Percentiles rank a stretch among this genome's conserved stretches.
phyloP scores from a whole-genome alignment of 108 stramenopile species.

The Mediolabrus comicus region DNA sequence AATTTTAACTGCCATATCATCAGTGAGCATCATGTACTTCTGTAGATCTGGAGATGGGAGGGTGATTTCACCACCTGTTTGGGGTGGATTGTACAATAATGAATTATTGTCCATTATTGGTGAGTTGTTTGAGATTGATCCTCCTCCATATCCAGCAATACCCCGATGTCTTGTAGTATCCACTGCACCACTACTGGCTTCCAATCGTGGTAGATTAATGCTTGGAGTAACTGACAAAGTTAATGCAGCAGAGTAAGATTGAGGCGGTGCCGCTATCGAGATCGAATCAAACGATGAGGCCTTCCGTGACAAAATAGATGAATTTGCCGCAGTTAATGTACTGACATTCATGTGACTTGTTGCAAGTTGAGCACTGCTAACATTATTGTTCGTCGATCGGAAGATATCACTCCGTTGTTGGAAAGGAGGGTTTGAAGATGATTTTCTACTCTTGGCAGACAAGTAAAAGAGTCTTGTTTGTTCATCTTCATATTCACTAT shows the following conservation, averaged over 20 bases:
- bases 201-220: background rate
- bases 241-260: no score
- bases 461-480: background rate
- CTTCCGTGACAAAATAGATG: background rate
- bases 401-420: background rate
- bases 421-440: background rate
- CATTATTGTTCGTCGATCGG: no score
- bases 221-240: background rate
- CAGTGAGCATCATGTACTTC: slow-evolving; percentile 55
- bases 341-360: background rate
- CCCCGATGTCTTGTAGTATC: background rate
- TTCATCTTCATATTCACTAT: background rate
- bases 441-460: background rate
- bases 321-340: background rate
- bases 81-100: slow-evolving; percentile 16
- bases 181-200: background rate
- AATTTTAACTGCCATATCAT: slow-evolving; percentile 62
- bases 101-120: slow-evolving; percentile 1
- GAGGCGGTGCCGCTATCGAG: background rate
- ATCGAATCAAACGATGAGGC: background rate
- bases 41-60: slow-evolving; percentile 37
- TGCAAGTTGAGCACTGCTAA: background rate
- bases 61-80: slow-evolving; percentile 37
- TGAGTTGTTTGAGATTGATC: background rate
- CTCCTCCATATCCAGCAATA: background rate